Conservation (phyloP, 805 yeast species). For the Sungouiella blattae region DNA sequence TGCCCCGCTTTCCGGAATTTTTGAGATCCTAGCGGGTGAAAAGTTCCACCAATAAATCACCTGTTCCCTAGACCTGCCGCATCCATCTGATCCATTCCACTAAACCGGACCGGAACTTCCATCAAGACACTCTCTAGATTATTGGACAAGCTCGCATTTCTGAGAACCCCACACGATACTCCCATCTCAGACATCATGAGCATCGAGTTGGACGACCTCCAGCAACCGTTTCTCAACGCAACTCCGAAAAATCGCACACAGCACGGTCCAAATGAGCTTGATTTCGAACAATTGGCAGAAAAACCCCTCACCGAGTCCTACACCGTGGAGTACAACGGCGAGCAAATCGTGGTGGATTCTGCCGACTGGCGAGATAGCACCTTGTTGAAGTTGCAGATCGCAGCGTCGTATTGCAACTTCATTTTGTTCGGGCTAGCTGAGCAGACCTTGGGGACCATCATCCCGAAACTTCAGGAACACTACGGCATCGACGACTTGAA, state of each 20-base stretch:
- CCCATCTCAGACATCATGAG: too few relatives aligned
- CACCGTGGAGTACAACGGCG: constrained; percentile 24
- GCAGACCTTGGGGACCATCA: constrained; percentile 57
- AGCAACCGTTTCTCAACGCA: constrained; percentile 1
- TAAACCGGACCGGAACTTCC: too few relatives aligned
- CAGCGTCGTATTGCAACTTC: constrained; percentile 37
- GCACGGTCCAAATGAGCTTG: too few relatives aligned
- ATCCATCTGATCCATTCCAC: too few relatives aligned
- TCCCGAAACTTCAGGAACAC: constrained; percentile 48
- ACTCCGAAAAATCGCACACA: too few relatives aligned
- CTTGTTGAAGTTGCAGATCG: constrained; percentile 42
- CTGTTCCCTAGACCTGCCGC: too few relatives aligned
- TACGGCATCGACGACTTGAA: constrained; percentile 48
- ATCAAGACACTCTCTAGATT: too few relatives aligned
- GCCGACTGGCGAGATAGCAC: constrained; percentile 35
- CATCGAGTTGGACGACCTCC: constrained; percentile 4
- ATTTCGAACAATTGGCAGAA: constrained; percentile 7
- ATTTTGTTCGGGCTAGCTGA: constrained; percentile 54
- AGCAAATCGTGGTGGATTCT: constrained; percentile 30
- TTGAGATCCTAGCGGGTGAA: too few relatives aligned
- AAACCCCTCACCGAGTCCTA: constrained; percentile 9
- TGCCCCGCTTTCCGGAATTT: too few relatives aligned
- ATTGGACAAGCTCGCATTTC: too few relatives aligned
- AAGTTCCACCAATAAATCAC: too few relatives aligned
- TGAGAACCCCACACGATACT: too few relatives aligned